Conservation (phyloP, 495 filamentous ascomycete genomes). For the Alectoria sarmentosa region DNA sequence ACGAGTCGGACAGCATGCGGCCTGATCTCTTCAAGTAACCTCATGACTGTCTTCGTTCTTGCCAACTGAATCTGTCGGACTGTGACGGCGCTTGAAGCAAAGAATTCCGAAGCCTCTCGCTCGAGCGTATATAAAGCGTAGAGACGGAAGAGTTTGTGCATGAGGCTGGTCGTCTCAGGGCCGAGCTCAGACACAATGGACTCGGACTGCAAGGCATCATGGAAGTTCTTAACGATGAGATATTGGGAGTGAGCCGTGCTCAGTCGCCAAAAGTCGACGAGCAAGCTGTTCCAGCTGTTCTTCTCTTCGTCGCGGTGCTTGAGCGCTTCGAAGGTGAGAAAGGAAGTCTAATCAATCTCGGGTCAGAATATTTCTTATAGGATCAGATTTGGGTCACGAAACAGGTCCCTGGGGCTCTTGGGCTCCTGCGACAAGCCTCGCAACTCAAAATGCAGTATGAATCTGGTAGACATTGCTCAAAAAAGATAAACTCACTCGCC, state of each 20-base stretch:
- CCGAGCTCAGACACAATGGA: slow-evolving; percentile 42
- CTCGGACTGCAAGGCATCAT: slow-evolving; percentile 53
- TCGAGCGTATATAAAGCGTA: slow-evolving; percentile 59
- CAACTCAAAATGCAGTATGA: no score
- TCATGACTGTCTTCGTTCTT: slow-evolving; percentile 53
- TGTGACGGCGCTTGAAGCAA: slow-evolving; percentile 53
- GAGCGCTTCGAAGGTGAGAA: slow-evolving; percentile 62
- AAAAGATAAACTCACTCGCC: no score
- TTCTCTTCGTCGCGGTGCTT: slow-evolving; percentile 65
- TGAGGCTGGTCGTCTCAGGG: slow-evolving; percentile 41
- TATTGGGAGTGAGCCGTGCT: slow-evolving; percentile 64
- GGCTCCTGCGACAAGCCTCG: no score
- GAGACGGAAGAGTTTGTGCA: slow-evolving; percentile 60
- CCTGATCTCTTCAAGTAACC: slow-evolving; percentile 56
- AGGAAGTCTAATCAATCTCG: no score
- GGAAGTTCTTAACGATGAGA: slow-evolving; percentile 63
- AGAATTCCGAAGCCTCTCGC: slow-evolving; percentile 59
- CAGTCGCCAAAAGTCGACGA: slow-evolving; percentile 68
- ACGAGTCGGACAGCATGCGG: slow-evolving; percentile 60
- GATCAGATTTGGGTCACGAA: no score
- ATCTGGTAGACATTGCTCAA: no score
- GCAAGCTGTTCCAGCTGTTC: slow-evolving; percentile 61
- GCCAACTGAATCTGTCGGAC: slow-evolving; percentile 58
- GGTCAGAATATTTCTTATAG: no score
- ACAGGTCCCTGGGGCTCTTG: no score